A percentile compares a stretch with the other conserved stretches of the same genome.
Conservation (phyloP, 495 filamentous ascomycete species). For the Podospora anserina region DNA sequence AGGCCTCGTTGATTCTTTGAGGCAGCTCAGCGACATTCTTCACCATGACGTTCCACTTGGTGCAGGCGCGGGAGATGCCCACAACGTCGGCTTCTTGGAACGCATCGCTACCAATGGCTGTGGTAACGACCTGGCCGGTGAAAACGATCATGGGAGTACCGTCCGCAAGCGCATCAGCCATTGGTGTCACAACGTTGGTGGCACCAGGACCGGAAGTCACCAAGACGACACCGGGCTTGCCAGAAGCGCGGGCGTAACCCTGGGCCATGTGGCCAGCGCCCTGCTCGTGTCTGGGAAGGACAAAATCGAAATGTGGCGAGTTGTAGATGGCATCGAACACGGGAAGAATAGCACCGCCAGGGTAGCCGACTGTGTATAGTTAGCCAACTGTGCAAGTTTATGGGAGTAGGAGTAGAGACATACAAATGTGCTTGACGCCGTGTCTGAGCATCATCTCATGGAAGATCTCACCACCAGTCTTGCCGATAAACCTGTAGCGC, state of each 20-base stretch:
- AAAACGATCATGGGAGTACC: conserved; percentile 79
- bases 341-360: conserved; percentile 77
- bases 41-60: conserved; percentile 85
- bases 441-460: conserved; percentile 98
- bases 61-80: conserved; percentile 73
- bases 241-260: conserved; percentile 71
- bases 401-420: conserved; percentile 37
- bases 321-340: conserved; percentile 83
- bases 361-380: conserved; percentile 58
- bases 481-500: conserved; percentile 77
- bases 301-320: conserved; percentile 72
- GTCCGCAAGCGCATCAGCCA: conserved; percentile 76
- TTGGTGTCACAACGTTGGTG: conserved; percentile 74
- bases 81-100: conserved; percentile 79
- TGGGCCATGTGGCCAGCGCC: conserved; percentile 81
- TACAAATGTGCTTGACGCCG: conserved; percentile 87
- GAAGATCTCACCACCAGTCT: conserved; percentile 94
- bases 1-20: conserved; percentile 78
- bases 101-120: conserved; percentile 71
- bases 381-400: conserved; percentile 19
- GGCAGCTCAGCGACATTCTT: conserved; percentile 75
- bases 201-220: conserved; percentile 78
- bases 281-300: conserved; percentile 76
- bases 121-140: conserved; percentile 70
- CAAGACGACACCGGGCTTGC: conserved; percentile 72